Conservation (phyloP, 306 rosid genomes). For the Pueraria montana region DNA sequence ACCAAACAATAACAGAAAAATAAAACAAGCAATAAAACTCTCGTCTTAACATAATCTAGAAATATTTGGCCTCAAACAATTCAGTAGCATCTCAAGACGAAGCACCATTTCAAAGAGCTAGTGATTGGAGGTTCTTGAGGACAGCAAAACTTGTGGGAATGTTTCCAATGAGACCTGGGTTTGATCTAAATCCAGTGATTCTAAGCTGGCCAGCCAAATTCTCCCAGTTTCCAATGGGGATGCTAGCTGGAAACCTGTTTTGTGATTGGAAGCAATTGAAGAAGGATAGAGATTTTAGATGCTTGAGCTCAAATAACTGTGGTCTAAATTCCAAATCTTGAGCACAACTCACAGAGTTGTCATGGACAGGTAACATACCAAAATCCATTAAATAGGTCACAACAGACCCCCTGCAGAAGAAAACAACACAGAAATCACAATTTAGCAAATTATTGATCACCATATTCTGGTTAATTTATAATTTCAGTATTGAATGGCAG, state of each 20-base stretch:
- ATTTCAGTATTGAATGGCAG: slow-evolving; percentile 15
- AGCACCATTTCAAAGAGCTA: slow-evolving; percentile 67
- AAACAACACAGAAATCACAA: slow-evolving; percentile 20
- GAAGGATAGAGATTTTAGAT: slow-evolving; percentile 74
- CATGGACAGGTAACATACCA: slow-evolving; percentile 92
- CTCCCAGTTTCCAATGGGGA: slow-evolving; percentile 76
- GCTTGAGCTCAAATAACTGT: slow-evolving; percentile 70
- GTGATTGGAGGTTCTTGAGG: slow-evolving; percentile 78
- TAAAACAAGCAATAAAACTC: slow-evolving; percentile 44
- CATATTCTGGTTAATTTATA: slow-evolving; percentile 1
- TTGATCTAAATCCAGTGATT: slow-evolving; percentile 83
- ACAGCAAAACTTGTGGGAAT: slow-evolving; percentile 66
- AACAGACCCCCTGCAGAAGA: slow-evolving; percentile 84
- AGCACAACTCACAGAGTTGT: slow-evolving; percentile 79
- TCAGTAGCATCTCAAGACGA: slow-evolving; percentile 53
- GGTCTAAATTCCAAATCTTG: slow-evolving; percentile 62
- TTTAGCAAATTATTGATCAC: slow-evolving; percentile 4
- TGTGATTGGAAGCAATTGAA: slow-evolving; percentile 76
- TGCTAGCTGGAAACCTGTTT: slow-evolving; percentile 51
- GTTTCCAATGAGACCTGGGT: slow-evolving; percentile 69
- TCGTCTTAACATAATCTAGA: neutral
- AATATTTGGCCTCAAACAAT: neutral
- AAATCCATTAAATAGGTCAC: slow-evolving; percentile 82
- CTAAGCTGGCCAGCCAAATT: slow-evolving; percentile 67
- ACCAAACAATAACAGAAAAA: neutral